Evolutionary conservation across 768 basidiomycete genomes (phyloP), one percentile per base, ranked within the genome.

Genomic region (Porphyrellus cyaneotinctus): DNA sequence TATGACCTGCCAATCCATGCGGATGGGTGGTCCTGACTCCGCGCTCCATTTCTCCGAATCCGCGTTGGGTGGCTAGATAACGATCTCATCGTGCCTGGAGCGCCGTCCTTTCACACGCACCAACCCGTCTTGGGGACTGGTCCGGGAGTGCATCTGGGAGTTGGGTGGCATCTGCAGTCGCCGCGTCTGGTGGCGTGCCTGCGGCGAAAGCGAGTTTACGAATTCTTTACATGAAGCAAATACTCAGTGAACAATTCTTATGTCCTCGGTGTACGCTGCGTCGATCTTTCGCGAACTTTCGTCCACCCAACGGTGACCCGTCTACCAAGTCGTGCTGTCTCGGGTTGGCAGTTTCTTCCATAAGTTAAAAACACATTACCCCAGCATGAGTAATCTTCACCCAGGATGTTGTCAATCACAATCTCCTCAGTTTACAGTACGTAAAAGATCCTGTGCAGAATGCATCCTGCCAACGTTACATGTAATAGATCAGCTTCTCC

Each of bases 401-500:
- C 28, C 1, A n/a, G n/a, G n/a, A n/a, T 20, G 33, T 9, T 4
- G 36, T 26, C 5, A 23, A 33, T 11, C 26, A 24, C n/a, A 46
- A 46, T 35, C n/a, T n/a, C 30, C 39, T 22, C 38, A 17, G 15
- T 38, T 11, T 23, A 45, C 15, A 7, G 26, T 39, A 53, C 54
- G 20, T 48, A 51, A 49, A 26, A 17, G n/a, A 56, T n/a, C 30
- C 53, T 37, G 30, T 46, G 31, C 24, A 36, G 23, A 17, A 13
- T 37, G 30, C 35, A 38, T 39, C 26, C 23, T 42, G 20, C 47
- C 59, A 51, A 46, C 18, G 24, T 14, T 35, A 38, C 51, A 22
- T n/a, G 31, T 14, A 23, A 31, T 31, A 20, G 30, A 32, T 62
- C 64, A 91, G 67, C 85, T 88, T 58, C 88, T 78, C 88, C 88